phyloP scores from a whole-genome alignment of 306 rosid species.

The Pyrus communis region DNA sequence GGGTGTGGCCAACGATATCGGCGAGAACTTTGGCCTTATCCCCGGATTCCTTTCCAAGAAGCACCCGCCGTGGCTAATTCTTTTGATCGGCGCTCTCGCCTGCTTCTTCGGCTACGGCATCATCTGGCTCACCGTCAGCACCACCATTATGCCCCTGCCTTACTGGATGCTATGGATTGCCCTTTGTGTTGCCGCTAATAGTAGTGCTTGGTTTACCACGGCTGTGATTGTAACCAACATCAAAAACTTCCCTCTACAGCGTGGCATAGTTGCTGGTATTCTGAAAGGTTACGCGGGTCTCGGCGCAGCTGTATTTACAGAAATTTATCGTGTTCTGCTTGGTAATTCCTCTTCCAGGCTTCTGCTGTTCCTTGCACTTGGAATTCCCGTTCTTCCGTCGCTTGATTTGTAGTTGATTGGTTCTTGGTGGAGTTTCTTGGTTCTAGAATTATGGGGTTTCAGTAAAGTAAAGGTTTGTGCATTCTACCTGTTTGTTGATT shows the following conservation, averaged over 20 bases:
- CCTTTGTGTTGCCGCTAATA: conserved; percentile 54
- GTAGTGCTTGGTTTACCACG: conserved; percentile 70
- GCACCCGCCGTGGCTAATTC: conserved; percentile 60
- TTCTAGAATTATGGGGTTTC: too few species aligned
- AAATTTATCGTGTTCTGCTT: conserved; percentile 43
- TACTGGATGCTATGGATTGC: conserved; percentile 65
- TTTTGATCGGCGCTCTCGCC: conserved; percentile 43
- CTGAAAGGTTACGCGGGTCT: conserved; percentile 73
- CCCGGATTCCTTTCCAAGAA: conserved; percentile 41
- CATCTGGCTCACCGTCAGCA: conserved; percentile 51
- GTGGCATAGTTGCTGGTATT: conserved; percentile 75
- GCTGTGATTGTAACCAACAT: conserved; percentile 73
- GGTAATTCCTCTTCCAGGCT: conserved; percentile 51
- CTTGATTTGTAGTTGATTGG: too few species aligned
- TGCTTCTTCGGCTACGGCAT: conserved; percentile 61
- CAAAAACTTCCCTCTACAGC: conserved; percentile 65
- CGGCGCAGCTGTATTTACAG: conserved; percentile 68
- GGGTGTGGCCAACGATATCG: conserved; percentile 76
- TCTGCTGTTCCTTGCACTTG: conserved; percentile 53
- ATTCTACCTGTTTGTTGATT: too few species aligned
- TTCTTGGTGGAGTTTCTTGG: too few species aligned
- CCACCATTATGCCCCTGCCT: conserved; percentile 38
- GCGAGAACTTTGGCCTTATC: conserved; percentile 69
- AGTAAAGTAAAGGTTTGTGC: too few species aligned
- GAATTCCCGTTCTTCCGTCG: conserved; percentile 54